Evolutionary conservation across 2,329 filamentous ascomycete species (phyloP), one percentile per base, ranked within the genome.

Genomic region (Sarocladiaceae sp.): DNA sequence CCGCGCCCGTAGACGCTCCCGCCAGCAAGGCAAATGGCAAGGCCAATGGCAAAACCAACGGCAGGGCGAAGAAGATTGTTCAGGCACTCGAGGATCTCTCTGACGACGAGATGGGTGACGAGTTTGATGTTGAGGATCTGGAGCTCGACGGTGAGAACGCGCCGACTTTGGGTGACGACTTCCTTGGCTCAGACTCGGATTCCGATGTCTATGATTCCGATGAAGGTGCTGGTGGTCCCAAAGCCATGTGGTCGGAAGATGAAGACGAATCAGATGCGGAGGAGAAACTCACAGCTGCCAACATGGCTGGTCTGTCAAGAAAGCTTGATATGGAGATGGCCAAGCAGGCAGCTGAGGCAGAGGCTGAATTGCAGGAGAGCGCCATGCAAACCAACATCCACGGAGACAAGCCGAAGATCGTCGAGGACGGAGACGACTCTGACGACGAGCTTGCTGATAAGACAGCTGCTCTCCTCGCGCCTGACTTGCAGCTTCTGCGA

Each of bases 371-470:
- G 65, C 83, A 91, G 64, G 89, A 97, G 59, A 84, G 82, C 40
- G 88, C 89, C 8, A 69, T 97, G 67, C 91, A 96, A 72, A 97
- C 93, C 51, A 99, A 99, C 73, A 96, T 99, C 63, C 84, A 83
- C 52, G 86, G 86, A 51, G 88, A 93, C 60, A 78, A 77, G 60
- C 85, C 86, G 2, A 81, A 84, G 54, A 75, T 91, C 31, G 71
- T 91, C 6, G 75, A 76, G 7, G 80, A 82, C 40, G 81, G 83
- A 31, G 82, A 82, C 6, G 40, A 81, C 79, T 23, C 80, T 49
- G 84, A 87, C 15, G 81, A 79, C 31, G 79, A 78, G 39, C 71
- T 76, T 22, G 79, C 79, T 3, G 72, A 76, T 31, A 83, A 85
- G 63, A 78, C 76, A 25, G 79, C 81, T 59, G 73, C 80, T 3